A percentile compares a stretch with the other conserved stretches of the same genome.
Conservation (phyloP, 108 stramenopile species). For the Cyclotella kingstonii region DNA sequence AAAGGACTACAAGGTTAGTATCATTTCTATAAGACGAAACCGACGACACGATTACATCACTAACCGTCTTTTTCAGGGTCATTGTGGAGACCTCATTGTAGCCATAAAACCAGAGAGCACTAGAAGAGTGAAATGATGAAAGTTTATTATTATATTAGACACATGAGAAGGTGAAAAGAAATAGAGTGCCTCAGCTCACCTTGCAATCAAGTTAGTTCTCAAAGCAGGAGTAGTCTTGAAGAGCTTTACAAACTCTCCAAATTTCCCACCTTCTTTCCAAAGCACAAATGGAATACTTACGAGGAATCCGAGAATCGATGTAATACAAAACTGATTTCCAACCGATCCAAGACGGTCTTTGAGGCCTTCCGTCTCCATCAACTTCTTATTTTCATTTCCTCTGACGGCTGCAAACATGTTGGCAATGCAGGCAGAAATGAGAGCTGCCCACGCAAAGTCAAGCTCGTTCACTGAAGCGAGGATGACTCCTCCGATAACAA, state of each 20-base stretch:
- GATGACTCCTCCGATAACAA: slow-evolving; percentile 64
- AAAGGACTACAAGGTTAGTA: too few species aligned
- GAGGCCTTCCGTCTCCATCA: slow-evolving; percentile 61
- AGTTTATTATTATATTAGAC: too few species aligned
- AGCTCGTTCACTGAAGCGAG: slow-evolving; percentile 60
- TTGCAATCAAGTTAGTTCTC: slow-evolving; percentile 45
- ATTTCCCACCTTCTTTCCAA: slow-evolving; percentile 37
- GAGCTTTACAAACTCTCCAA: slow-evolving; percentile 38
- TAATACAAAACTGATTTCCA: slow-evolving; percentile 63
- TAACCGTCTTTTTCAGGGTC: slow-evolving; percentile 56
- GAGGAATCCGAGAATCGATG: slow-evolving; percentile 50
- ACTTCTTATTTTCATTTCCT: slow-evolving; percentile 64
- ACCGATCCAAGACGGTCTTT: slow-evolving; percentile 60
- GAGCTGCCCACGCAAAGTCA: slow-evolving; percentile 54
- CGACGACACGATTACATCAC: too few species aligned
- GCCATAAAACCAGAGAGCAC: slow-evolving; percentile 62
- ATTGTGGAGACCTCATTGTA: slow-evolving; percentile 68
- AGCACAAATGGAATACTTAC: slow-evolving; percentile 51
- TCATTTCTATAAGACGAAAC: too few species aligned
- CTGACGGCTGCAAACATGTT: slow-evolving; percentile 61
- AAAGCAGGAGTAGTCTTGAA: slow-evolving; percentile 52
- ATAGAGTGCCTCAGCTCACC: slow-evolving; percentile 11
- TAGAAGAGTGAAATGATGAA: slow-evolving; percentile 14
- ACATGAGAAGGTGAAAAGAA: too few species aligned
- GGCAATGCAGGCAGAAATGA: slow-evolving; percentile 51